Evolutionary conservation across 2,329 filamentous ascomycete genomes (phyloP).

Genomic region (Myriosclerotinia curreyana): DNA sequence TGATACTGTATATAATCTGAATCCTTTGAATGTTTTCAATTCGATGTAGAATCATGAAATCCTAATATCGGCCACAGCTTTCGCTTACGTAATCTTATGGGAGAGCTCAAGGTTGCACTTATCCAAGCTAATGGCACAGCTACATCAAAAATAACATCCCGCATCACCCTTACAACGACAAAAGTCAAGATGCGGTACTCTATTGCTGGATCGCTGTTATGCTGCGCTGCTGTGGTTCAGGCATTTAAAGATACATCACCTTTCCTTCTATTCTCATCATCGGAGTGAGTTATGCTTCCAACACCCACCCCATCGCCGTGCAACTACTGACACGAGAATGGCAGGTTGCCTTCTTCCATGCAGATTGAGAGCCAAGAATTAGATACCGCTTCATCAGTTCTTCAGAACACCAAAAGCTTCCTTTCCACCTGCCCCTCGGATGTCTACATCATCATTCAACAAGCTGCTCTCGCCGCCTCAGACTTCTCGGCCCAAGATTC

Average conservation of each 20-base stretch:
- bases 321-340: constrained; percentile 15
- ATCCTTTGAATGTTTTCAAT: no score
- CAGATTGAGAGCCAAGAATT: constrained; percentile 27
- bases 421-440: constrained; percentile 69
- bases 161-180: constrained; percentile 23
- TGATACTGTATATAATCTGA: no score
- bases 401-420: constrained; percentile 40
- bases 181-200: constrained; percentile 53
- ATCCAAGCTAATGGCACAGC: constrained; percentile 22
- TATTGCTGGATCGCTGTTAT: constrained; percentile 48
- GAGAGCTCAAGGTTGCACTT: constrained; percentile 14
- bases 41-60: no score
- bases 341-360: constrained; percentile 27
- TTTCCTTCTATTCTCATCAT: constrained; percentile 81
- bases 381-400: constrained; percentile 29
- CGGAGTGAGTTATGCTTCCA: constrained; percentile 29
- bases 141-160: constrained; percentile 8
- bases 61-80: no score
- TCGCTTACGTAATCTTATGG: no score
- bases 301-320: neutral
- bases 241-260: constrained; percentile 87
- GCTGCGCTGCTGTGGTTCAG: constrained; percentile 56
- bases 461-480: constrained; percentile 67
- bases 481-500: constrained; percentile 58
- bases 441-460: constrained; percentile 73